Evolutionary conservation across 768 basidiomycete species (phyloP), one percentile per base, ranked within the genome.

Genomic region (Mycena albidolilacea): DNA sequence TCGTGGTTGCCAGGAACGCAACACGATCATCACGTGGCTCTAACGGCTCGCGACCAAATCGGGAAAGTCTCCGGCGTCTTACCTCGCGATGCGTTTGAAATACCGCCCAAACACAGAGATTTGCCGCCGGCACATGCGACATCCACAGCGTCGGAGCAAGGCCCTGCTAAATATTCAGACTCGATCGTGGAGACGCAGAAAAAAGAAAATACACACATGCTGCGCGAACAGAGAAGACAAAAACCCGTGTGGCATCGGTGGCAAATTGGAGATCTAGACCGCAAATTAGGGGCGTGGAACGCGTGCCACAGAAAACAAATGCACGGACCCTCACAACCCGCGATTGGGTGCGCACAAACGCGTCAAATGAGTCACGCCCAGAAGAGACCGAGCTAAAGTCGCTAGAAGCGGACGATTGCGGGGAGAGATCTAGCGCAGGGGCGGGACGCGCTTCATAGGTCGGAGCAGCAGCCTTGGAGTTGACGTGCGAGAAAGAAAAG

Each of bases 1-100:
- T 19, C 54, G 50, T 14, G 52, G 74, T 71, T 68, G 61, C 67
- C 62, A 69, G 70, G 66, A 60, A 75, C 73, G 62, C 12, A 21
- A 30, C 61, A 30, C 58, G 64, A 66, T 66, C 59, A 74, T 61
- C 72, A 69, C 72, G 68, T 65, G 72, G 61, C n/a, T 23, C 23
- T 17, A n/a, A 38, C 10, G 12, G n/a, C 48, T 21, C 61, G 8
- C 58, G 41, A 15, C 59, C 60, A 64, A 54, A 72, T 68, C 60
- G 64, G 62, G 57, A 46, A 3, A 5, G 15, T 50, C 21, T n/a
- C 54, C 23, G 46, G 15, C 59, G 39, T 55, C 71, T 58, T 38
- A 76, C 75, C 69, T 76, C 75, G 41, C 61, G 55, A 73, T 76
- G 75, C 21, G 64, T 76, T 57, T 70, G 75, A 70, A 76, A 76